Evolutionary conservation across 352 stramenopile species (phyloP).

Genomic region (Globisporangium uncinulatum): DNA sequence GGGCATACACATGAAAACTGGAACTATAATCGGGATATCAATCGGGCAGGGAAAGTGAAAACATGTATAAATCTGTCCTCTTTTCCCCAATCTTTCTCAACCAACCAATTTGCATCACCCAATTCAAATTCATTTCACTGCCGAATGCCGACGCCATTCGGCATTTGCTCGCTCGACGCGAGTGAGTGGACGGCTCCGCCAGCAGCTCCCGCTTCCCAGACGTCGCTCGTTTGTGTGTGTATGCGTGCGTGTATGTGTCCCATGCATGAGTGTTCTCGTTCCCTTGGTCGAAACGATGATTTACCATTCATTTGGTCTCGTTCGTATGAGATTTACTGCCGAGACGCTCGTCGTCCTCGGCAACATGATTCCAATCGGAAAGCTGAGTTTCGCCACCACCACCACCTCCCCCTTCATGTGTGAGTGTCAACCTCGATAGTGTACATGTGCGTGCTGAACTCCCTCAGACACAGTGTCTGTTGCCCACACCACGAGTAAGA

Average conservation of each 20-base stretch:
- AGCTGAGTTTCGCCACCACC: conserved; percentile 34
- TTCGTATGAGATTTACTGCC: conserved; percentile 41
- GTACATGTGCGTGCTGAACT: not conserved
- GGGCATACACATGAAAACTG: no score
- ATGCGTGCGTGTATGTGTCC: not conserved
- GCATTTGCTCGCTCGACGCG: no score
- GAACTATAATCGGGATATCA: no score
- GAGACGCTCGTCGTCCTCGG: conserved; percentile 11
- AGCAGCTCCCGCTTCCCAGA: not conserved
- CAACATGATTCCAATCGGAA: conserved; percentile 52
- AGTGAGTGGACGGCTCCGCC: not conserved
- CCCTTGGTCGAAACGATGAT: conserved; percentile 34
- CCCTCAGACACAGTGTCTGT: not conserved
- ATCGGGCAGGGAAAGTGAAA: no score
- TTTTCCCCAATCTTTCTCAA: no score
- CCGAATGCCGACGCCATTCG: no score
- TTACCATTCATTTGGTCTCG: conserved; percentile 61
- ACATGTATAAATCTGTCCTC: no score
- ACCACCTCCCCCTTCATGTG: not conserved
- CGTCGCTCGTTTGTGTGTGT: not conserved
- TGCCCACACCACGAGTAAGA: no score
- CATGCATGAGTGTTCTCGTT: conserved; percentile 3
- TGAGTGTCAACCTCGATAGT: not conserved
- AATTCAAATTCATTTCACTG: no score
- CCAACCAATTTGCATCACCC: no score